Percentiles rank a stretch among this genome's conserved stretches.
These are phyloP conservation scores for Ascochyta pisi DNA, from an alignment of 2,329 filamentous ascomycete genomes.

Conservation along the genomic window DNA sequence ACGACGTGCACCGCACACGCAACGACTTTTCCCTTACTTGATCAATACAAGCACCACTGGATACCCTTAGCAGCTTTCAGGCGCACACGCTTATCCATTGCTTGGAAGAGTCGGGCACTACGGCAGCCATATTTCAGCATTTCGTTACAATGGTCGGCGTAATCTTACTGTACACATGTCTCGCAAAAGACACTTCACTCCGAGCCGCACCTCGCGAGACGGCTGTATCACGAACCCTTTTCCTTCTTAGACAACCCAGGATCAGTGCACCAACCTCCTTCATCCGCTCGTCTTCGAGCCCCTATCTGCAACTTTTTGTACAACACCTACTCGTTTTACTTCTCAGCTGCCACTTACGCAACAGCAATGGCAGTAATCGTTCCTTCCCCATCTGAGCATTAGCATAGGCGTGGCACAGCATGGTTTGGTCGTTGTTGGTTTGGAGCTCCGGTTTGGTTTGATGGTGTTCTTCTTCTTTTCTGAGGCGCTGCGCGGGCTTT, in stretches of 20 bases:
- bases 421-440: slow-evolving; percentile 23
- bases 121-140: slow-evolving; percentile 10
- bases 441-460: slow-evolving; percentile 21
- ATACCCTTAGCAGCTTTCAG: slow-evolving; percentile 15
- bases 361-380: not conserved
- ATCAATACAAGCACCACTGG: slow-evolving; percentile 11
- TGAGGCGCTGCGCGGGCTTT: slow-evolving; percentile 26
- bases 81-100: not conserved
- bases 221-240: slow-evolving; percentile 23
- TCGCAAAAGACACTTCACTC: not conserved
- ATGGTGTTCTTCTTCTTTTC: slow-evolving; percentile 13
- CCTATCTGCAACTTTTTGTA: slow-evolving; percentile 19
- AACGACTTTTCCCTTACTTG: not conserved
- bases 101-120: slow-evolving; percentile 1
- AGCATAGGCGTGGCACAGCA: slow-evolving; percentile 26
- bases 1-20: not conserved
- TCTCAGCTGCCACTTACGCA: slow-evolving; percentile 8
- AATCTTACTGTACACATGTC: slow-evolving; percentile 19
- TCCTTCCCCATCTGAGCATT: slow-evolving; percentile 14
- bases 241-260: slow-evolving; percentile 11
- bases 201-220: slow-evolving; percentile 9
- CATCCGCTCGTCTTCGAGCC: not conserved
- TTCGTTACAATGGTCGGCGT: slow-evolving; percentile 18
- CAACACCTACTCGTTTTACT: slow-evolving; percentile 16
- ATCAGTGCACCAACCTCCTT: not conserved